These are phyloP conservation scores for Chenopodium berlandieri DNA, from an alignment of 148 eudicot species.

Conservation along the genomic window DNA sequence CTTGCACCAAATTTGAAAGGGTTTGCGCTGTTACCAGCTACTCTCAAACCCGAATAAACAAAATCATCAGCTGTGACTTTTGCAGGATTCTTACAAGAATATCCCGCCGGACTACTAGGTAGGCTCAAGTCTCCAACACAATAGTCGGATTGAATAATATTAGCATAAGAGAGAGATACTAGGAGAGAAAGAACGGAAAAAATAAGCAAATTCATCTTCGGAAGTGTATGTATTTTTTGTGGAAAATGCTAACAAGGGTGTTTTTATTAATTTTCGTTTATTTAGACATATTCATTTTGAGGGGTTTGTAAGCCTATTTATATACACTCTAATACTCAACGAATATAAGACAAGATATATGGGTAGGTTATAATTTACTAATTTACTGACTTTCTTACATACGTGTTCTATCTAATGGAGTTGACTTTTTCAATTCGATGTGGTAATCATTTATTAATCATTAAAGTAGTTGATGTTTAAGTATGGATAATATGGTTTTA, in stretches of 20 bases:
- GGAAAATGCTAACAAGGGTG: not conserved
- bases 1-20: not conserved
- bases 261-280: too few relatives aligned
- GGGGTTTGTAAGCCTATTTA: not conserved
- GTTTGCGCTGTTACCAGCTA: not conserved
- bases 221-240: not conserved
- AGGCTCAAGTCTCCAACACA: constrained; percentile 5
- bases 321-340: too few relatives aligned
- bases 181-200: not conserved
- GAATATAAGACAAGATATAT: too few relatives aligned
- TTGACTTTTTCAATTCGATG: not conserved
- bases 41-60: not conserved
- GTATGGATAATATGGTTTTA: too few relatives aligned
- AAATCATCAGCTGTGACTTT: constrained; percentile 4
- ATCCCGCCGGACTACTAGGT: constrained; percentile 5
- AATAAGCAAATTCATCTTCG: not conserved
- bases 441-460: too few relatives aligned
- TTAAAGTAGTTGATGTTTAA: too few relatives aligned
- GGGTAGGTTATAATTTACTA: not conserved
- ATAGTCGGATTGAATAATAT: not conserved
- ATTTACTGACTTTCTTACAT: not conserved
- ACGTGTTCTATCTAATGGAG: not conserved
- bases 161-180: not conserved
- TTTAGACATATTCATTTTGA: not conserved
- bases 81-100: constrained; percentile 13